Evolutionary conservation across 306 rosid genomes (phyloP), one percentile per base, ranked within the genome.

Genomic region (Inga laurina): DNA sequence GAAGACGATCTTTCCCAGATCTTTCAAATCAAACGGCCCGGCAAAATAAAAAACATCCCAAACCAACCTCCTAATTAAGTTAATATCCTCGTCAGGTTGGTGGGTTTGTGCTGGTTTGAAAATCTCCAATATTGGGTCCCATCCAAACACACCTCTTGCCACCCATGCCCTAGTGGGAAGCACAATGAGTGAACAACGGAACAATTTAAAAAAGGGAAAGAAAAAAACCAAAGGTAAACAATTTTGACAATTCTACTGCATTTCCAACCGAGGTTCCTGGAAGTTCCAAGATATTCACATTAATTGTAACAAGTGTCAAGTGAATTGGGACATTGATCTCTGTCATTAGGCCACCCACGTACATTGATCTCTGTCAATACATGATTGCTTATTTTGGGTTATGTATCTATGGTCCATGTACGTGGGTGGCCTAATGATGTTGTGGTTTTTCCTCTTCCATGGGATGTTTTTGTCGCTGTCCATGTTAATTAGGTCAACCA

Each of bases 121-220:
- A 56, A 19, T 37, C 13, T 34, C 8, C 34, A 52, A 10, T 41
- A 24, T 10, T 41, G 48, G 22, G 51, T 16, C 43, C 41, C 22
- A 11, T 18, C 21, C 24, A 4, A 49, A 49, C 27, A 8, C 9
- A 10, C 32, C 10, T 22, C 64, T 32, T 43, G 22, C 21, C 68
- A 74, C 52, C 56, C 76, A 56, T 21, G 11, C 4, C 39, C 15
- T 34, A 77, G 86, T 83, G 82, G 73, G 35, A 48, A 61, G 75
- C 62, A 72, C 30, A 78, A 27, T 78, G 59, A 78, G 78, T 27
- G 59, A 37, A 57, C 51, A 21, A 19, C 35, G 18, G 14, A 10
- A 73, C 3, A 46, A 22, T 24, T 8, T 14, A 56, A 43, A 4
- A 49, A 8, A 43, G 35, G n/a, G 32, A 2, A 46, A 19, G 15